These are phyloP conservation scores for Suhomyces emberorum DNA, from an alignment of 805 yeast genomes.

Conservation along the genomic window DNA sequence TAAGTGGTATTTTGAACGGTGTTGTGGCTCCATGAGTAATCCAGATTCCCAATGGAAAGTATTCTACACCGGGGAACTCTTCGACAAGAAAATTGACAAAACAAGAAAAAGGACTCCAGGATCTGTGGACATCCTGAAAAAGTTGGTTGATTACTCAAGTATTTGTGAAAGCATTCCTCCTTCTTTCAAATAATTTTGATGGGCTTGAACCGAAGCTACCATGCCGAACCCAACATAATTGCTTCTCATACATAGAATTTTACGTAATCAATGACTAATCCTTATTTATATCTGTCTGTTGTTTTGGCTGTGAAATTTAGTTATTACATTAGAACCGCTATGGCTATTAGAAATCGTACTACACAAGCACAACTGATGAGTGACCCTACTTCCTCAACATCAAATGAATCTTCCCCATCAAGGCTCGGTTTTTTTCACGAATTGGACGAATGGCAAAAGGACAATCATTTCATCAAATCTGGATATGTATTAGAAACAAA, in stretches of 20 bases:
- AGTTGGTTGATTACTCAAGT: conserved; percentile 46
- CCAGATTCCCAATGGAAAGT: conserved; percentile 39
- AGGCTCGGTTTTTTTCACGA: conserved; percentile 45
- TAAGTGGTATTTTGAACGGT: conserved; percentile 95
- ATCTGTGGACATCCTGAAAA: conserved; percentile 22
- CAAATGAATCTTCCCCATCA: neutral
- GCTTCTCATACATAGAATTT: no score
- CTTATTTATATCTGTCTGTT: neutral
- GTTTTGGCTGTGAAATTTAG: conserved; percentile 1
- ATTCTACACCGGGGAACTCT: conserved; percentile 41
- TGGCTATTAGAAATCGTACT: no score
- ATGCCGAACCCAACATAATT: no score
- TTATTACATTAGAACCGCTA: neutral
- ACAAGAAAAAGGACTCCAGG: conserved; percentile 12
- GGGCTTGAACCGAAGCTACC: no score
- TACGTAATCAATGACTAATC: neutral
- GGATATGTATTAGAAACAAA: conserved; percentile 63
- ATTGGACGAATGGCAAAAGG: conserved; percentile 70
- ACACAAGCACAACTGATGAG: neutral
- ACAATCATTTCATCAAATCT: conserved; percentile 60
- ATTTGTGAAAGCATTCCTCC: conserved; percentile 60
- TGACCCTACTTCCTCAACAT: neutral
- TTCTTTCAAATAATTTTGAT: conserved; percentile 46
- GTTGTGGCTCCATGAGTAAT: conserved; percentile 57
- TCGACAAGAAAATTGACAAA: conserved; percentile 32